These are phyloP conservation scores for Sugiyamaella novakii DNA, from an alignment of 1,139 yeast genomes.

Conservation along the genomic window DNA sequence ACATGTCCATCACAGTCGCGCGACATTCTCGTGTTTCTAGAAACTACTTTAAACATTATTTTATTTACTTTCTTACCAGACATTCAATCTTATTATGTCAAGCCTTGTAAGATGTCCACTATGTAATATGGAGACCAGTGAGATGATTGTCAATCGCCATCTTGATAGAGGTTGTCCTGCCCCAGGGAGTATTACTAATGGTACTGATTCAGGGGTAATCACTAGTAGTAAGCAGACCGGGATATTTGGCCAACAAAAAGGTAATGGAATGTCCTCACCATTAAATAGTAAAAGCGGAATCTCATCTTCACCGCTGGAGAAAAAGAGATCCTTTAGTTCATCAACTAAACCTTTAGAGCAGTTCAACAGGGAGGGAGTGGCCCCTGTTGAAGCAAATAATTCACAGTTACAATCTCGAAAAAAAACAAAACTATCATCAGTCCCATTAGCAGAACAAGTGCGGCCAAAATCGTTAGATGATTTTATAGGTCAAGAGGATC, in stretches of 20 bases:
- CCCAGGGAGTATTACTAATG: neutral
- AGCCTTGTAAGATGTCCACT: conserved; percentile 40
- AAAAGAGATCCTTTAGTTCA: conserved; percentile 2
- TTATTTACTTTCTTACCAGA: too few species aligned
- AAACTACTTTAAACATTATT: too few species aligned
- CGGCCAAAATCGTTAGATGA: conserved; percentile 76
- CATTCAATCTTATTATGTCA: too few species aligned
- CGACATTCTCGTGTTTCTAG: too few species aligned
- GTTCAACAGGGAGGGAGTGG: neutral
- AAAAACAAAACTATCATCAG: conserved; percentile 10
- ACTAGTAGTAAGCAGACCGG: neutral
- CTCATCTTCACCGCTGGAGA: conserved; percentile 1
- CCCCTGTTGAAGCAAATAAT: too few species aligned
- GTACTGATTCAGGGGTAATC: conserved; percentile 14
- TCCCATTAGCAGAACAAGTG: conserved; percentile 81
- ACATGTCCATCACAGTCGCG: too few species aligned
- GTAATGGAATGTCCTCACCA: neutral
- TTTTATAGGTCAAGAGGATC: conserved; percentile 82
- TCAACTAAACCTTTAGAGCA: neutral
- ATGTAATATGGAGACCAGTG: conserved; percentile 40
- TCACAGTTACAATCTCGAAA: neutral
- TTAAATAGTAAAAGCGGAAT: neutral
- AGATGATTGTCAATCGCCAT: conserved; percentile 41
- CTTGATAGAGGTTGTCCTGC: conserved; percentile 43
- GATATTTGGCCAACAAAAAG: conserved; percentile 6